Evolutionary conservation across 768 basidiomycete species (phyloP).

Genomic region (Rhizopogon vinicolor): DNA sequence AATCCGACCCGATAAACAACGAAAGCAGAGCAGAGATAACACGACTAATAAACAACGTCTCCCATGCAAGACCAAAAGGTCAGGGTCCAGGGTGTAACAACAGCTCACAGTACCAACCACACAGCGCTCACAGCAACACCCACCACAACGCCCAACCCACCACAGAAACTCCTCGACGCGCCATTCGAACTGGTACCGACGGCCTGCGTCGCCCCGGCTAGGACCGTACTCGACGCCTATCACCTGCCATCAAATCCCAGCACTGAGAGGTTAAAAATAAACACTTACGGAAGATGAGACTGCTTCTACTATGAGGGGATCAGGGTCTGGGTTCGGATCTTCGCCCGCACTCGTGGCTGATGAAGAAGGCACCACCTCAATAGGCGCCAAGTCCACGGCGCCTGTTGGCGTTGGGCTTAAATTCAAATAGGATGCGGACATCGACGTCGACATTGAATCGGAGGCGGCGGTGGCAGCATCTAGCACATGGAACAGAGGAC

Average conservation of each 20-base stretch:
- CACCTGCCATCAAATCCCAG: too few relatives aligned
- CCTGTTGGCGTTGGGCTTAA: too few relatives aligned
- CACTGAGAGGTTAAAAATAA: too few relatives aligned
- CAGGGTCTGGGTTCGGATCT: not conserved
- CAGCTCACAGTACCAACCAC: not conserved
- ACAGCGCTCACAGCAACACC: not conserved
- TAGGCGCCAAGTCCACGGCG: not conserved
- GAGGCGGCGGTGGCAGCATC: not conserved
- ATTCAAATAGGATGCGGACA: too few relatives aligned
- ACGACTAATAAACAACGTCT: not conserved
- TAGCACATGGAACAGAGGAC: slow-evolving; percentile 8
- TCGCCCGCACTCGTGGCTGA: not conserved
- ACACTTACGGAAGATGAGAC: not conserved
- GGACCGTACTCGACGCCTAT: not conserved
- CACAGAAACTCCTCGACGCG: slow-evolving; percentile 7
- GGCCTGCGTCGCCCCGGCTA: not conserved
- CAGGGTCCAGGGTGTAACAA: not conserved
- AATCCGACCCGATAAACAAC: not conserved
- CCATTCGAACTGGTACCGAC: slow-evolving; percentile 5
- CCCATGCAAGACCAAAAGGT: not conserved
- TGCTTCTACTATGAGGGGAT: not conserved
- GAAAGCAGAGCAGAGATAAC: not conserved
- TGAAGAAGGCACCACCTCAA: not conserved
- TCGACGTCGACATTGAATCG: not conserved
- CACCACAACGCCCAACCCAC: slow-evolving; percentile 4